Evolutionary conservation across 345 rosid genomes (phyloP).

Genomic region (Trapa incisa): DNA sequence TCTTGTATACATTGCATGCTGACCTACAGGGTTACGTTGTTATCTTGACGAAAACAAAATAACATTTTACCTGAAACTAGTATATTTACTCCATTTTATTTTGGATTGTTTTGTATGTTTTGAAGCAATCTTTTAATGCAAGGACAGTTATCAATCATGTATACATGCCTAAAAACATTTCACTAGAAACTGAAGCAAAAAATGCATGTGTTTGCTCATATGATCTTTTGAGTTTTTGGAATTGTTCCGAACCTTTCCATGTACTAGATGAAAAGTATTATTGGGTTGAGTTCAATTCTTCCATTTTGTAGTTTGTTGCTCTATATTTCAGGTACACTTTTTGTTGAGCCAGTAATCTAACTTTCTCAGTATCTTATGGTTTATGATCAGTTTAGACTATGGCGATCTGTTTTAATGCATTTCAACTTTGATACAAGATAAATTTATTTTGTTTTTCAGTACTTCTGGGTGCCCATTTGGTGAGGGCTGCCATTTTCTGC

Average conservation of each 20-base stretch:
- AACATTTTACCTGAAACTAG: not conserved
- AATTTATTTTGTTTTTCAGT: constrained; percentile 35
- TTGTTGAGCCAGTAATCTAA: not conserved
- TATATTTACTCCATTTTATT: not conserved
- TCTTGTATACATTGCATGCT: not conserved
- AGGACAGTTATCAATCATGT: not conserved
- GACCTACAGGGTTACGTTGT: not conserved
- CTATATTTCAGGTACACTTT: not conserved
- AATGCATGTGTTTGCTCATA: too few species aligned
- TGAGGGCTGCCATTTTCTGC: constrained; percentile 93
- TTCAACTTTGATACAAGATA: constrained; percentile 1
- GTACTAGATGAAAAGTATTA: not conserved
- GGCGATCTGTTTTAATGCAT: not conserved
- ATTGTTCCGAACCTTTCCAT: not conserved
- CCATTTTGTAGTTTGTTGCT: not conserved
- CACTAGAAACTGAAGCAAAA: too few species aligned
- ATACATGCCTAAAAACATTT: too few species aligned
- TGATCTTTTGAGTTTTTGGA: not conserved
- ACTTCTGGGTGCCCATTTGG: constrained; percentile 97
- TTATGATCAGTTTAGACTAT: not conserved
- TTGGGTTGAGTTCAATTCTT: not conserved
- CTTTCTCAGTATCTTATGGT: not conserved
- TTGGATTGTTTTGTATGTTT: not conserved
- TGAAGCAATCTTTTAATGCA: not conserved
- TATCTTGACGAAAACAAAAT: not conserved